These are phyloP conservation scores for Syzygium malaccense DNA, from an alignment of 441 rosid genomes.

Conservation along the genomic window DNA sequence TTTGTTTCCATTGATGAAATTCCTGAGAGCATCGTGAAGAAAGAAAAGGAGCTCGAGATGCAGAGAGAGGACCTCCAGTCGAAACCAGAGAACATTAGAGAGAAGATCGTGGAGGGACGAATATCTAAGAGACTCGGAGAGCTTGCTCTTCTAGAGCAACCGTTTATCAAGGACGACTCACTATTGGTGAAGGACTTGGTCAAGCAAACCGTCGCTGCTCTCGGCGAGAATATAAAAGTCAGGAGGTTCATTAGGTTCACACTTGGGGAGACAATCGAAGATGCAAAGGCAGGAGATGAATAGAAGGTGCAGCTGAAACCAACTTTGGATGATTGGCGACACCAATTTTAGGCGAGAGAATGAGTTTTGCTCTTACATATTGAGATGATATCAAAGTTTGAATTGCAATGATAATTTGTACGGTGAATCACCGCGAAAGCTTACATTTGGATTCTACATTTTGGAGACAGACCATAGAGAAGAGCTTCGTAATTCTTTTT, in stretches of 20 bases:
- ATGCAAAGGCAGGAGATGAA: neutral
- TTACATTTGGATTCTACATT: neutral
- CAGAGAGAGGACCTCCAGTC: slow-evolving; percentile 81
- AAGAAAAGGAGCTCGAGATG: slow-evolving; percentile 85
- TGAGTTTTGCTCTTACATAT: neutral
- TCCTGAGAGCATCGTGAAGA: slow-evolving; percentile 34
- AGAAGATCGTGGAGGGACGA: slow-evolving; percentile 81
- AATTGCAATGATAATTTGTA: neutral
- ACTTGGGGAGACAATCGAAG: slow-evolving; percentile 51
- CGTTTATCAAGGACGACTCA: slow-evolving; percentile 63
- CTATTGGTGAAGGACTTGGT: slow-evolving; percentile 69
- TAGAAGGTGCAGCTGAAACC: neutral
- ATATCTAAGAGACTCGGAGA: slow-evolving; percentile 78
- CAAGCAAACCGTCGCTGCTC: slow-evolving; percentile 75
- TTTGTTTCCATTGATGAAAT: slow-evolving; percentile 66
- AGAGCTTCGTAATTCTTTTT: neutral
- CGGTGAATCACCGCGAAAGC: neutral
- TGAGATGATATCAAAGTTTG: neutral
- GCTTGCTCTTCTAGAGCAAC: slow-evolving; percentile 70
- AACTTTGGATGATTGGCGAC: neutral
- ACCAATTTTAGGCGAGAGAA: neutral
- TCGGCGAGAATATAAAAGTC: slow-evolving; percentile 75
- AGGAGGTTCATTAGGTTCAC: slow-evolving; percentile 64
- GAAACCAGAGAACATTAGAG: slow-evolving; percentile 84
- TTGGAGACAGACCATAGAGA: neutral